Evolutionary conservation across 2,329 filamentous ascomycete species (phyloP).

Genomic region (Elsinoe australis): DNA sequence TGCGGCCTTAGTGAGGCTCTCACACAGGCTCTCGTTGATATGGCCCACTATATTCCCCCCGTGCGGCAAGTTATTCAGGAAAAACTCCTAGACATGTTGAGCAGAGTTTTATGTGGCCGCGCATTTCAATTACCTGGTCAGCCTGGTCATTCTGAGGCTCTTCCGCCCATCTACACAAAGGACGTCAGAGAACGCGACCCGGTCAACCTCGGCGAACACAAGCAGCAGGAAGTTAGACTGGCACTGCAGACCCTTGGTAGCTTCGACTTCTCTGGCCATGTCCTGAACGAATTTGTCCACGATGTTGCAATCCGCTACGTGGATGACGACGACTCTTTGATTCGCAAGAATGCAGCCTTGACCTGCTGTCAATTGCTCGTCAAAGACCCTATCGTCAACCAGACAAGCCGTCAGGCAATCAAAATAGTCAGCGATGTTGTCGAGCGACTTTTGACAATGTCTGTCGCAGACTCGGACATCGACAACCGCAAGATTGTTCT

Average conservation of each 20-base stretch:
- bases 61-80: slow-evolving; percentile 91
- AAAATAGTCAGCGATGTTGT: slow-evolving; percentile 98
- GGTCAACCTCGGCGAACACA: slow-evolving; percentile 61
- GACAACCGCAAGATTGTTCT: slow-evolving; percentile 85
- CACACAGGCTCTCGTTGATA: slow-evolving; percentile 91
- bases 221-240: slow-evolving; percentile 81
- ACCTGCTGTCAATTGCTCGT: slow-evolving; percentile 98
- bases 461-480: slow-evolving; percentile 80
- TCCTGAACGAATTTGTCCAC: slow-evolving; percentile 95
- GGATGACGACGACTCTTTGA: slow-evolving; percentile 88
- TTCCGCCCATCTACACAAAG: slow-evolving; percentile 67
- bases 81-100: slow-evolving; percentile 86
- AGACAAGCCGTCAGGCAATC: slow-evolving; percentile 93
- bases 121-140: slow-evolving; percentile 89
- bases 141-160: slow-evolving; percentile 73
- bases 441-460: slow-evolving; percentile 89
- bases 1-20: slow-evolving; percentile 90
- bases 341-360: slow-evolving; percentile 85
- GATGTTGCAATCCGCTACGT: slow-evolving; percentile 98
- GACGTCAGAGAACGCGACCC: slow-evolving; percentile 71
- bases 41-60: slow-evolving; percentile 97
- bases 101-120: slow-evolving; percentile 83
- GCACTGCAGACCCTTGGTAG: slow-evolving; percentile 94
- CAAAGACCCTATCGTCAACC: slow-evolving; percentile 92
- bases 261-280: slow-evolving; percentile 87